A percentile compares a stretch with the other conserved stretches of the same genome.
Evolutionary conservation across 768 basidiomycete species (phyloP).

Genomic region (Stropharia rugosoannulata): DNA sequence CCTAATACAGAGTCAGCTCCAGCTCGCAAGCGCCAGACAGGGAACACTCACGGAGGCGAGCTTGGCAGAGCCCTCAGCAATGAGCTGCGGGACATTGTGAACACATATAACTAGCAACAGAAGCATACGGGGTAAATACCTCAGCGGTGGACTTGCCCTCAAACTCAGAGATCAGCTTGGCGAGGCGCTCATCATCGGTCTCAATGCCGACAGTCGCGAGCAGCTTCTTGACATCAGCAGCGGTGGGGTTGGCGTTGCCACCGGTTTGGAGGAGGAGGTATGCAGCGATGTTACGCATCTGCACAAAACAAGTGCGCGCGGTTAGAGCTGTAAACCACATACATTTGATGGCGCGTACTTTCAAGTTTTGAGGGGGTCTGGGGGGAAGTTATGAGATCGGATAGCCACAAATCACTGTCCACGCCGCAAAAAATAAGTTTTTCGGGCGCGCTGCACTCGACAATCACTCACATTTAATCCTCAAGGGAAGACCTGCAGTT

Average conservation of each 20-base stretch:
- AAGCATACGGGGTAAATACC: constrained; percentile 38
- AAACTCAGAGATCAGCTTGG: constrained; percentile 86
- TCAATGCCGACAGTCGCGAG: constrained; percentile 87
- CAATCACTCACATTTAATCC: constrained; percentile 75
- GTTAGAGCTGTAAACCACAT: constrained; percentile 1
- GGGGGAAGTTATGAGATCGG: constrained; percentile 41
- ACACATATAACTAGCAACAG: constrained; percentile 5
- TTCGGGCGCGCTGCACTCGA: neutral
- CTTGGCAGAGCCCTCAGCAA: constrained; percentile 89
- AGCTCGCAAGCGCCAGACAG: neutral
- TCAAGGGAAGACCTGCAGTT: constrained; percentile 89
- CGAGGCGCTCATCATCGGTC: constrained; percentile 77
- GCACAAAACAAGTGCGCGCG: constrained; percentile 5
- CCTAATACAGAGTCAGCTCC: constrained; percentile 32
- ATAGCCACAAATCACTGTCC: constrained; percentile 89
- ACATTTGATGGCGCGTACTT: constrained; percentile 36
- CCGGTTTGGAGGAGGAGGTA: constrained; percentile 97
- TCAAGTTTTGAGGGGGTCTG: constrained; percentile 30
- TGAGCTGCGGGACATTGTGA: constrained; percentile 52
- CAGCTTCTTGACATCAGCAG: constrained; percentile 85
- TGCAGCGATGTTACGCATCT: constrained; percentile 94
- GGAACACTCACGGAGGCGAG: constrained; percentile 78
- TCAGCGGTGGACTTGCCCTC: constrained; percentile 85
- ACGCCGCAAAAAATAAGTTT: constrained; percentile 7
- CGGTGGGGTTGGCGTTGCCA: constrained; percentile 86